Evolutionary conservation across 1,284 basidiomycete genomes (phyloP), one percentile per base, ranked within the genome.

Genomic region (Cystobasidium slooffiae): DNA sequence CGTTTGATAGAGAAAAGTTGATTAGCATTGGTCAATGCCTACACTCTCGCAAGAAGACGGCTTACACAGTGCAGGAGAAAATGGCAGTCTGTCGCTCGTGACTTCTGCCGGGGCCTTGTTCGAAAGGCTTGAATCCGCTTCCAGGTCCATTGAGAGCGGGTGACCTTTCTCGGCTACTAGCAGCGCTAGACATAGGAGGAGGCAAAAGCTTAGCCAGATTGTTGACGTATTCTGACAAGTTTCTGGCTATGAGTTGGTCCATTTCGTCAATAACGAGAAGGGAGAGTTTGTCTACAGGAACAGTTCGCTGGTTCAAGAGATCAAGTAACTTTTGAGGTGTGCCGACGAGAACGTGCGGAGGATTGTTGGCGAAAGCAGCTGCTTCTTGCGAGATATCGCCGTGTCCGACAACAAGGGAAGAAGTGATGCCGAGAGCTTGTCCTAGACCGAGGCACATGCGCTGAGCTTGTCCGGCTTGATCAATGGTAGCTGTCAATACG

Each of bases 401-500:
- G 16, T 6, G 88, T 46, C 94, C 94, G 12, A 93, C 91, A 24
- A 91, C 92, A 12, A 97, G 84, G 6, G 91, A 92, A 49, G 93
- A 93, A 65, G 91, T 88, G 56, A 97, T 89, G 22, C 94, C 93
- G 77, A 97, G 91, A 5, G 92, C 89, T 0, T 92, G 90, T 24
- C 95, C 96, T 22, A 99, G 86, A 81, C 97, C 95, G 61, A 94
- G 88, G 78, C 97, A 93, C 88, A 97, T 96, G 75, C 96, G 91
- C 80, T 98, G 94, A 46, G 95, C 95, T 83, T 98, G 96, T 1
- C 94, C 97, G 6, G 96, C 96, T 82, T 98, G 96, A 83, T 99
- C 96, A 20, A 98, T 94, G 0, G 96, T 99, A 0, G 96, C 97
- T 18, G 94, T 97, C 61, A 98, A 88, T 86, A 99, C 93, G 77